Conservation (phyloP, 208 protist genomes). For the Trichomonas vaginalis region DNA sequence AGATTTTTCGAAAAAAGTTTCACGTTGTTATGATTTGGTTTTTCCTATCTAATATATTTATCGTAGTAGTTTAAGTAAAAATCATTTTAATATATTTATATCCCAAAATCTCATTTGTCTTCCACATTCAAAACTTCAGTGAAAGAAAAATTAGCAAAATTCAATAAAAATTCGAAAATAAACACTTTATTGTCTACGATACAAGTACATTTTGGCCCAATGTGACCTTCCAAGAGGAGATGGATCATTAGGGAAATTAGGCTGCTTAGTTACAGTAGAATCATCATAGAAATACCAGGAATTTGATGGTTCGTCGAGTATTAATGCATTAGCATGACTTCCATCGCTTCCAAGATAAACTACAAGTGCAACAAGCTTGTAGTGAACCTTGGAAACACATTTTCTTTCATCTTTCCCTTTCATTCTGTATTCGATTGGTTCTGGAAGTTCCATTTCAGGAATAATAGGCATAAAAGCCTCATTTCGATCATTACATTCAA, state of each 20-base stretch:
- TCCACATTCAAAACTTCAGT: no score
- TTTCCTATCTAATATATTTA: no score
- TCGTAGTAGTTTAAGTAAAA: no score
- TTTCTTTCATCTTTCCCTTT: not conserved
- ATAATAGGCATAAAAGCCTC: not conserved
- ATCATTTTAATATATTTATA: no score
- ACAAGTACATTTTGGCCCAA: not conserved
- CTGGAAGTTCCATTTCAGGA: not conserved
- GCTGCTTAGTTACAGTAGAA: not conserved
- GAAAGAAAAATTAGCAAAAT: no score
- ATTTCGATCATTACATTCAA: not conserved
- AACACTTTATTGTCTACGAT: not conserved
- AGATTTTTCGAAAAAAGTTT: no score
- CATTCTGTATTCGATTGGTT: not conserved
- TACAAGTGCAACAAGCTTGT: not conserved
- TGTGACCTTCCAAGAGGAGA: not conserved
- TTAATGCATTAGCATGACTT: not conserved
- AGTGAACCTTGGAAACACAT: not conserved
- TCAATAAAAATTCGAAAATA: no score
- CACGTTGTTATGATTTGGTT: no score
- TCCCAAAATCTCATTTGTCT: no score
- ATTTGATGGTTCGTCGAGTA: not conserved
- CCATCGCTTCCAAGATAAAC: not conserved
- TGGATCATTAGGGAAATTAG: not conserved
- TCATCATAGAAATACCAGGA: not conserved